Evolutionary conservation across 192 early-diverging fungal genomes (phyloP).

Genomic region (Coemansia sp.): DNA sequence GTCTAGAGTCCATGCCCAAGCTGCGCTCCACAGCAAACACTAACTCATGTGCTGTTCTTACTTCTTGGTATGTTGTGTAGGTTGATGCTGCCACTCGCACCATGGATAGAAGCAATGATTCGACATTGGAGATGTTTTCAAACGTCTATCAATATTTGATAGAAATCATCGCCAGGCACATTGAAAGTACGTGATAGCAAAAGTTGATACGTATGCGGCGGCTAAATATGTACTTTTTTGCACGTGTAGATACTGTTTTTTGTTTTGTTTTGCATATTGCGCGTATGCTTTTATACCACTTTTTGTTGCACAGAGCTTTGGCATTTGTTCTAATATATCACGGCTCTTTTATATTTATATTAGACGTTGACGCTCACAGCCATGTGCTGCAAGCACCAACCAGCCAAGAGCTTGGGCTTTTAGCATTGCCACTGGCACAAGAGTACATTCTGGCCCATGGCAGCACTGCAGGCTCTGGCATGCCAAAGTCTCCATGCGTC

Average conservation of each 20-base stretch:
- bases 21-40: not conserved
- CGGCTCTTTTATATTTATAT: not conserved
- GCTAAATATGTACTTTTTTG: not conserved
- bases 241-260: not conserved
- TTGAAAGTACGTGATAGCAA: slow-evolving; percentile 44
- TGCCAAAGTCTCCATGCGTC: not conserved
- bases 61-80: slow-evolving; percentile 12
- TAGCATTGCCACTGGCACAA: slow-evolving; percentile 1
- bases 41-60: not conserved
- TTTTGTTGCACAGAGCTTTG: not conserved
- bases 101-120: slow-evolving; percentile 9
- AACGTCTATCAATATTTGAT: slow-evolving; percentile 44
- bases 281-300: not conserved
- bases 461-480: not conserved
- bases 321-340: slow-evolving; percentile 3
- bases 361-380: not conserved
- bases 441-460: not conserved
- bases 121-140: slow-evolving; percentile 29
- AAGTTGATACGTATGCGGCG: not conserved
- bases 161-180: slow-evolving; percentile 41
- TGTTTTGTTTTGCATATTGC: not conserved
- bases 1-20: not conserved
- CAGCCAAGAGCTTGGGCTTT: slow-evolving; percentile 3
- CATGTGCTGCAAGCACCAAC: not conserved
- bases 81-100: not conserved